Evolutionary conservation across 176 grass and related monocot species (phyloP).

Genomic region (Rhynchospora pubera): DNA sequence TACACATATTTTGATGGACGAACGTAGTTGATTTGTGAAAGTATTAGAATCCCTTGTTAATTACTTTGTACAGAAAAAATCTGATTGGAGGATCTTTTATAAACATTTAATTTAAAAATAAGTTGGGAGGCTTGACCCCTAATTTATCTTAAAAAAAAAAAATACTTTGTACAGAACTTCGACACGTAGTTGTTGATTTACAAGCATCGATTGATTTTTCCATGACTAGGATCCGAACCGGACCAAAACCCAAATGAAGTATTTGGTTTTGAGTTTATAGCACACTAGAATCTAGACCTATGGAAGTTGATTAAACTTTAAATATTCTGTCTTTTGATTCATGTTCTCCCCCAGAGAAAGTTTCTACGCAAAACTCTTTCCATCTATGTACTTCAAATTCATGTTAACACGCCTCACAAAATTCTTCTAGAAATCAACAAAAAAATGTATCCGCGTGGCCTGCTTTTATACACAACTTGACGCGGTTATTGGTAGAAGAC

Average conservation of each 20-base stretch:
- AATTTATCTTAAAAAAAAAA: too few relatives aligned
- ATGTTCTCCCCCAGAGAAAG: too few relatives aligned
- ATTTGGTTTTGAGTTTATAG: neutral
- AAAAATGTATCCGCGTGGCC: too few relatives aligned
- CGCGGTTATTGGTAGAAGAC: neutral
- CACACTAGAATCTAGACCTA: neutral
- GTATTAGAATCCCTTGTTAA: neutral
- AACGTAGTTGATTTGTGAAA: neutral
- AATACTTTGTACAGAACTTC: neutral
- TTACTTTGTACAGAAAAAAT: too few relatives aligned
- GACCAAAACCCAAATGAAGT: neutral
- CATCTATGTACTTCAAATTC: too few relatives aligned
- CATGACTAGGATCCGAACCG: neutral
- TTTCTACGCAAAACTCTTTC: too few relatives aligned
- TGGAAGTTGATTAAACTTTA: neutral
- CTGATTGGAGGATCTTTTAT: too few relatives aligned
- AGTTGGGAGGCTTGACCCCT: too few relatives aligned
- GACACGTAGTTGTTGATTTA: neutral
- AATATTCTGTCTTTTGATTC: neutral
- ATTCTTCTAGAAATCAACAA: too few relatives aligned
- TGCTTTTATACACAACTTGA: neutral
- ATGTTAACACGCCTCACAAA: too few relatives aligned
- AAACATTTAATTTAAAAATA: too few relatives aligned
- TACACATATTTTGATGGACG: neutral
- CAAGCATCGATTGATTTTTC: neutral